phyloP scores from a whole-genome alignment of 441 rosid species.

The Oxalis stricta region DNA sequence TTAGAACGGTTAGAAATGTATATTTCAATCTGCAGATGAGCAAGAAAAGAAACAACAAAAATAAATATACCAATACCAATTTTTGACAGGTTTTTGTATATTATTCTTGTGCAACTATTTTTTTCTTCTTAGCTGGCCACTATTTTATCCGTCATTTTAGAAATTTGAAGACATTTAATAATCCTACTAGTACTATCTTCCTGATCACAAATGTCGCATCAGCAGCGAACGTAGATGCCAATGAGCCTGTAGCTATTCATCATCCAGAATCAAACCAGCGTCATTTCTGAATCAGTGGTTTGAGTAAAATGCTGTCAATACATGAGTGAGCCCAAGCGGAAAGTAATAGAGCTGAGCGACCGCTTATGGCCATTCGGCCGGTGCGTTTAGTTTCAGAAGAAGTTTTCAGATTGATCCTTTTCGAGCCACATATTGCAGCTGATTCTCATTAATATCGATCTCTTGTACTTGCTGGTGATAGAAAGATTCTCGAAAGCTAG shows the following conservation, averaged over 20 bases:
- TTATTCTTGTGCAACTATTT: no score
- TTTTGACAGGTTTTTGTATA: no score
- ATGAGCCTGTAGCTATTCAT: conserved; percentile 56
- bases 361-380: conserved; percentile 77
- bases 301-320: conserved; percentile 44
- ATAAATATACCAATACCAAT: no score
- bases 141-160: no score
- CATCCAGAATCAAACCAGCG: conserved; percentile 75
- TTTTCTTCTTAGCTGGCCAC: no score
- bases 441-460: conserved; percentile 1
- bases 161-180: no score
- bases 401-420: conserved; percentile 41
- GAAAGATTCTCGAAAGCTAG: conserved; percentile 27
- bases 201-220: conserved; percentile 71
- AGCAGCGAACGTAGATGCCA: conserved; percentile 59
- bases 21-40: no score
- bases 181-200: no score
- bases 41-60: no score
- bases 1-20: no score
- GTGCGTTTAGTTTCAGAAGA: conserved; percentile 45
- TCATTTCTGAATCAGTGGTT: conserved; percentile 27
- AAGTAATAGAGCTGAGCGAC: conserved; percentile 71
- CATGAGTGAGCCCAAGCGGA: conserved; percentile 56
- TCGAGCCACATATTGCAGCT: neutral
- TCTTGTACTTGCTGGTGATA: conserved; percentile 10